Evolutionary conservation across 2,329 filamentous ascomycete species (phyloP), one percentile per base, ranked within the genome.

Genomic region (Sphaerulina populicola): DNA sequence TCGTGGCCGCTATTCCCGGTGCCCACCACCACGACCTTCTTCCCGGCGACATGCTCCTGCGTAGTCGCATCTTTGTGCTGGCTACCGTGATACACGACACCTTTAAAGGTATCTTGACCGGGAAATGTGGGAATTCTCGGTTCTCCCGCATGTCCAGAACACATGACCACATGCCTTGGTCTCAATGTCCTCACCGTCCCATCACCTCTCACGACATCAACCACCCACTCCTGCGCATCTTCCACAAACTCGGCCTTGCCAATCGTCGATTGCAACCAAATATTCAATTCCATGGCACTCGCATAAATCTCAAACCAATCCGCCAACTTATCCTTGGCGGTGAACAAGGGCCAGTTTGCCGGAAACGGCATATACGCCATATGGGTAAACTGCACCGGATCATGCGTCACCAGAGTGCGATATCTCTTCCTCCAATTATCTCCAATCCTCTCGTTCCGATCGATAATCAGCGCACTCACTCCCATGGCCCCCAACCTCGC

Each of bases 221-320:
- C 69, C 0, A 74, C 78, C 82, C 82, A 86, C 4, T 62, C 57
- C 31, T 73, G 69, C 1, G 68, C 67, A 0, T 58, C 57, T 0
- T 79, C 76, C 21, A 79, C 84, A 41, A 30, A 53, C 1, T 68
- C 67, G 0, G 76, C 69, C 0, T 69, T 66, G 1, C 62, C 65
- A 0, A 85, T 58, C 1, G 69, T 73, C 0, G 80, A 79, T 9
- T 66, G 68, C 0, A 72, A 78, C 52, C 48, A 51, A 23, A 85
- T 75, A 54, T 86, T 83, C 37, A 87, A 73, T 58, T 87, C 83
- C n/a, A 86, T 71, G 0, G 80, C 66, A 4, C 71, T 75, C 0
- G 77, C 82, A 57, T 87, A 86, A 0, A 76, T 70, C 57, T 85
- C 82, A 54, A 86, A 81, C 68, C 80, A 87, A 39, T 85, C 80